phyloP scores from a whole-genome alignment of 768 basidiomycete species.

The Nidularia sp. region DNA sequence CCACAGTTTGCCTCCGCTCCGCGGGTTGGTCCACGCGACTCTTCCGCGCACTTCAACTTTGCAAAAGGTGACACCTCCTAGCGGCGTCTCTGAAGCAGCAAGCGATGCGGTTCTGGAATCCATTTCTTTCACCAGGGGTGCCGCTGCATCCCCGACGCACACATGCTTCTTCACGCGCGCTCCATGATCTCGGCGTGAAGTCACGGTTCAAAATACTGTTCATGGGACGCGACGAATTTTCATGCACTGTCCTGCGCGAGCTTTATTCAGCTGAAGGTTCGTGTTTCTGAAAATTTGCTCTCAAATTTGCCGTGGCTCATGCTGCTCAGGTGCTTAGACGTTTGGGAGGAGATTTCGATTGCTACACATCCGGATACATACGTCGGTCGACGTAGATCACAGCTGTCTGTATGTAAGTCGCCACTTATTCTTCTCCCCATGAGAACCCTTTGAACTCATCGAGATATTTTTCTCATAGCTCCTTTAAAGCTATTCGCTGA shows the following conservation, averaged over 20 bases:
- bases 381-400: constrained; percentile 57
- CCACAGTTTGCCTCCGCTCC: no score
- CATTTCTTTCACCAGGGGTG: background rate
- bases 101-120: constrained; percentile 8
- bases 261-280: constrained; percentile 61
- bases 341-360: constrained; percentile 68
- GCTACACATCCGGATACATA: constrained; percentile 70
- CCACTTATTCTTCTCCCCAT: background rate
- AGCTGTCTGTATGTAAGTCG: constrained; percentile 51
- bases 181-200: background rate
- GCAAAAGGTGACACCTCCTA: no score
- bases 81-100: no score
- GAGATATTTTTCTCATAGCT: constrained; percentile 37
- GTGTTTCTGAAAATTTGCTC: constrained; percentile 1
- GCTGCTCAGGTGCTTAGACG: constrained; percentile 42
- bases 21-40: no score
- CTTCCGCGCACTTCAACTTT: no score
- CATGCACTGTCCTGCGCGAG: constrained; percentile 65
- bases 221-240: constrained; percentile 88
- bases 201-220: constrained; percentile 72
- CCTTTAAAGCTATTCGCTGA: constrained; percentile 63
- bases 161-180: background rate
- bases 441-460: background rate
- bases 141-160: background rate
- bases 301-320: constrained; percentile 4